These are phyloP conservation scores for Bathelium albidoporum DNA, from an alignment of 495 filamentous ascomycete genomes.

Conservation along the genomic window DNA sequence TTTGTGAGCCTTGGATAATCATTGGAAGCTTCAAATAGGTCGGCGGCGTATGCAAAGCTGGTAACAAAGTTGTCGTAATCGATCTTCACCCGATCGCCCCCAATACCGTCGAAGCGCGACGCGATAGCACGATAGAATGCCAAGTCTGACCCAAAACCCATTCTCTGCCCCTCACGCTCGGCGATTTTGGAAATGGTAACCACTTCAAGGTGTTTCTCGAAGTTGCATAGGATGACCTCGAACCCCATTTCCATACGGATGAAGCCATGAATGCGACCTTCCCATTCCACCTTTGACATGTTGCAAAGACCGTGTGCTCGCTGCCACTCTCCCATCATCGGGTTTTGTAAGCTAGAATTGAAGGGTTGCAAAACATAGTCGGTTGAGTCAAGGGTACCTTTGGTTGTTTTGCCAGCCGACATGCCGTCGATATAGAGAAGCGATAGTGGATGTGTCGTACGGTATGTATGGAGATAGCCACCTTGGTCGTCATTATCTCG, in stretches of 20 bases:
- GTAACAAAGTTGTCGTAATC: slow-evolving; percentile 55
- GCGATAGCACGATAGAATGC: slow-evolving; percentile 31
- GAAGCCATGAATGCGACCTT: slow-evolving; percentile 45
- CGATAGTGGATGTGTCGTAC: slow-evolving; percentile 37
- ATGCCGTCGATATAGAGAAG: slow-evolving; percentile 55
- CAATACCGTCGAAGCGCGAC: slow-evolving; percentile 50
- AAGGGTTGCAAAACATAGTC: slow-evolving; percentile 40
- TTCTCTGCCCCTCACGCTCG: not conserved
- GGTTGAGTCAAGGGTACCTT: slow-evolving; percentile 53
- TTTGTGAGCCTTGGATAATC: slow-evolving; percentile 40
- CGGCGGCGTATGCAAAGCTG: slow-evolving; percentile 44
- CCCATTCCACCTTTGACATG: slow-evolving; percentile 38
- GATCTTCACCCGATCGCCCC: slow-evolving; percentile 40
- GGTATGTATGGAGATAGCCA: slow-evolving; percentile 49
- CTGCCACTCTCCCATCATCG: slow-evolving; percentile 31
- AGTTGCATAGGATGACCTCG: slow-evolving; percentile 59
- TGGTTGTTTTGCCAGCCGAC: slow-evolving; percentile 45
- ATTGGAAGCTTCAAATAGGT: slow-evolving; percentile 36
- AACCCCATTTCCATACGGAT: slow-evolving; percentile 61
- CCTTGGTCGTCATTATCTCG: not conserved
- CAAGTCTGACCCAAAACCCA: not conserved
- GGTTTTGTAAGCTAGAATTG: slow-evolving; percentile 17
- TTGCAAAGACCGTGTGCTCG: slow-evolving; percentile 43
- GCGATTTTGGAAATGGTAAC: slow-evolving; percentile 6
- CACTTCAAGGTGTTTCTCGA: slow-evolving; percentile 25